Conservation (phyloP, 1,284 basidiomycete species). For the Cerioporus squamosus region DNA sequence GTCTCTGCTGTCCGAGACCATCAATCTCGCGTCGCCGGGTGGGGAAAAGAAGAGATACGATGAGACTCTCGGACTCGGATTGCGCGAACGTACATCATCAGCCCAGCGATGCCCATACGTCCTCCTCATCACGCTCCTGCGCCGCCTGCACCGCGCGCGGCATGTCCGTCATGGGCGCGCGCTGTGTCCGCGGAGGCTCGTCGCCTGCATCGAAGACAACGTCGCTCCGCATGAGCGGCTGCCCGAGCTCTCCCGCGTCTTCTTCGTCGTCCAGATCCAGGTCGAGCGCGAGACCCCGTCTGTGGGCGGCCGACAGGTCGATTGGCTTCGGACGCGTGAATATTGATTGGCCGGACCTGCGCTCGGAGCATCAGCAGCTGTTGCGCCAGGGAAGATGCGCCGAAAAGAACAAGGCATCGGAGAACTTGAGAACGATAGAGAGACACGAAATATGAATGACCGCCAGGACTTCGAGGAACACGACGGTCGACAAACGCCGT, state of each 20-base stretch:
- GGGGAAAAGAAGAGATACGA: background rate
- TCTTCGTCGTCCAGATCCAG: slow-evolving; percentile 76
- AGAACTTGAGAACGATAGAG: background rate
- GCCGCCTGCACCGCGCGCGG: slow-evolving; percentile 56
- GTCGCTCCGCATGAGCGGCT: slow-evolving; percentile 57
- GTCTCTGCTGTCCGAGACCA: background rate
- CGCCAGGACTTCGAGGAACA: too few relatives aligned
- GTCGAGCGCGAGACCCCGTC: slow-evolving; percentile 73
- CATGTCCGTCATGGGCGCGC: slow-evolving; percentile 52
- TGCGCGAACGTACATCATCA: slow-evolving; percentile 36
- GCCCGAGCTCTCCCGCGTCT: slow-evolving; percentile 50
- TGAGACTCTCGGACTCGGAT: background rate
- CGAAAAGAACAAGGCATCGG: background rate
- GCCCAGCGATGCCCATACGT: slow-evolving; percentile 75
- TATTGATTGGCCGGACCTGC: slow-evolving; percentile 91
- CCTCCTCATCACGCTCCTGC: slow-evolving; percentile 63
- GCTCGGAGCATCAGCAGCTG: background rate
- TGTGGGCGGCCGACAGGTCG: slow-evolving; percentile 77
- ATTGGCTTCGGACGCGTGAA: slow-evolving; percentile 92
- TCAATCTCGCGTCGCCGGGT: too few relatives aligned
- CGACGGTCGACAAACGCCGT: too few relatives aligned
- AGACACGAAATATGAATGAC: background rate
- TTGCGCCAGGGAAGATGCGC: background rate
- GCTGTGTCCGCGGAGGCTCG: slow-evolving; percentile 36
- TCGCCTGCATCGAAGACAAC: slow-evolving; percentile 55